Base-by-base conservation (phyloP, 306 rosid genomes). In the Begonia fuchsioides region DNA sequence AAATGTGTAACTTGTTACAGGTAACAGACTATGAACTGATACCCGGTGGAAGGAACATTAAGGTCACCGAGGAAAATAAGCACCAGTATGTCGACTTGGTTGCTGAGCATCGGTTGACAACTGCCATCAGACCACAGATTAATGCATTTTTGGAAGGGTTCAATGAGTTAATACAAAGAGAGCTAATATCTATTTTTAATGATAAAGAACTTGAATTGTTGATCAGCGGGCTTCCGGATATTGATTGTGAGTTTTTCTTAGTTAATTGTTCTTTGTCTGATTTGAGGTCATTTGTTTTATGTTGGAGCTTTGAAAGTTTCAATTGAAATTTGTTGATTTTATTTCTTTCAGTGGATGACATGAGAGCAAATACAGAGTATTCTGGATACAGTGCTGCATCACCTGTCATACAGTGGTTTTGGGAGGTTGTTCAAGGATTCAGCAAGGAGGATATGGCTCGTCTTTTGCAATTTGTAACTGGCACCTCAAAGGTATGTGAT, bases 401-500 rank as follows among this genome's bases (percentile, higher is more conserved):
- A 13, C 87, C 82, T 0, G 78, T 90, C 55, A 77, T 84, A 56
- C 95, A 84, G 58, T 90, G 95, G 97, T 90, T 84, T 61, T 90
- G 95, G 97, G 97, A 90, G 70, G 94, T 82, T 44, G 95, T 64
- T 47, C 95, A 90, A 63, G 76, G 76, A 50, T 80, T 84, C 64
- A 90, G 94, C 71, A 84, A 84, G 68, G 97, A 90, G 78, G 97
- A 90, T 59, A 90, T 84, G 75, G 97, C 97, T 50, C 86, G 97
- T 47, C 80, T 90, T 16, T 79, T 90, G 77, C 97, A 90, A 81
- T 90, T 90, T 70, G 93, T 90, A 61, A 90, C 97, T 4, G 97
- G 97, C 62, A 84, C 97, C 68, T 90, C 97, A 11, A 90, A 90
- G 97, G 97, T 90, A 81, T 50, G 43, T n/a, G n/a, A n/a, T n/a